Evolutionary conservation across 2,329 filamentous ascomycete genomes (phyloP), one percentile per base, ranked within the genome.

Genomic region (Uncinocarpus reesii): DNA sequence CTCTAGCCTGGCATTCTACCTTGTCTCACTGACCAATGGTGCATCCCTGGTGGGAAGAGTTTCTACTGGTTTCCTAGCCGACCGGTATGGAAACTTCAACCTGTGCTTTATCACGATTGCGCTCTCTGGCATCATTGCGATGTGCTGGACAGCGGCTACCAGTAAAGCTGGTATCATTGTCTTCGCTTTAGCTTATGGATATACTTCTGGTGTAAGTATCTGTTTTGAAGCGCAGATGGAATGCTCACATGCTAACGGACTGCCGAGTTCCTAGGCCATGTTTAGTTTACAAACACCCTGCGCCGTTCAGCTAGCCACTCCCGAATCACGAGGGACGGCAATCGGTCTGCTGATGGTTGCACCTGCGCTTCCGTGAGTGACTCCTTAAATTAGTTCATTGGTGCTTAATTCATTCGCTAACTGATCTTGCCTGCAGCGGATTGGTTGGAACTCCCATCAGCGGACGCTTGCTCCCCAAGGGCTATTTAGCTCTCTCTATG

Each of bases 21-120:
- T 85, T 13, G 64, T 86, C 1, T 74, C 81, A 1, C 79, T 86
- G 51, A 68, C 84, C 55, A 86, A 86, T 58, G 77, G 71, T 0
- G 76, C 79, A 1, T 79, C 76, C 0, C 72, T 73, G 0, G 71
- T 78, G 16, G 79, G 79, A 0, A 73, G 78, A 15, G 70, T 81
- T 35, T 62, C 77, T 1, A 77, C 79, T 0, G 78, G 77, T 2
- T 62, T 79, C 36, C 56, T 82, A 15, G 78, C 70, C 7, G 77
- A 80, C 56, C 69, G 35, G 26, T 29, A 38, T 8, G 51, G 79
- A 0, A 68, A 73, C 0, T 52, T 82, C 1, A 80, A 82, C 56
- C 65, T 75, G 49, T 62, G 75, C 48, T 64, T 71, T 0, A 65
- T 66, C 2, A 68, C 67, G 21, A 65, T 65, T 0, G 57, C 63